Conservation (phyloP, 2,329 filamentous ascomycete genomes). For the Exophiala alcalophila region DNA sequence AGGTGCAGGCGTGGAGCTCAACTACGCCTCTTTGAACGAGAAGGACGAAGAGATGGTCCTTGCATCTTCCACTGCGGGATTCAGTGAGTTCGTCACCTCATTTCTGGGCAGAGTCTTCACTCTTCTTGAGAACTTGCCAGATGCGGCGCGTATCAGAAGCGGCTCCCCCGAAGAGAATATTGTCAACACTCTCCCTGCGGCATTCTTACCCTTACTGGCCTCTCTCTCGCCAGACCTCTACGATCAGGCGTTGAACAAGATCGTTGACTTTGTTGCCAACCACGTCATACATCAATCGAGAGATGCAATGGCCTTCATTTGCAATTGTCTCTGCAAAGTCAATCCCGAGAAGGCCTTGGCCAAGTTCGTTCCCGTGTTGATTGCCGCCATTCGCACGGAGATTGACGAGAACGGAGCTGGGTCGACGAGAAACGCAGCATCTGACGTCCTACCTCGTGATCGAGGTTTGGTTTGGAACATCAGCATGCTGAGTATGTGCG, state of each 20-base stretch:
- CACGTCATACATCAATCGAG: constrained; percentile 96
- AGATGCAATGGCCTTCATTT: constrained; percentile 98
- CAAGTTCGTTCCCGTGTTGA: constrained; percentile 83
- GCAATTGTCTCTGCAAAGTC: constrained; percentile 93
- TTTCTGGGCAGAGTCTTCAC: constrained; percentile 94
- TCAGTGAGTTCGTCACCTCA: constrained; percentile 87
- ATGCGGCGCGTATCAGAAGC: constrained; percentile 80
- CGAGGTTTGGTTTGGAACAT: constrained; percentile 94
- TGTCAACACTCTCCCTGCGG: constrained; percentile 89
- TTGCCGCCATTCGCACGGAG: constrained; percentile 88
- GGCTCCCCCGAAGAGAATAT: constrained; percentile 95
- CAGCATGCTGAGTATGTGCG: constrained; percentile 95
- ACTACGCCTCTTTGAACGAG: constrained; percentile 82
- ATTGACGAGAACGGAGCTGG: constrained; percentile 96
- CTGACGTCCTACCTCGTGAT: constrained; percentile 88
- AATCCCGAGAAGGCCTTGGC: constrained; percentile 91
- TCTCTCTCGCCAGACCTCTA: constrained; percentile 90
- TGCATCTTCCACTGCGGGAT: constrained; percentile 88
- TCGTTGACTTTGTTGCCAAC: constrained; percentile 83
- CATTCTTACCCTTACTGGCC: constrained; percentile 84
- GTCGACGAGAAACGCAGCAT: constrained; percentile 88
- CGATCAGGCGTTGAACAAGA: constrained; percentile 85
- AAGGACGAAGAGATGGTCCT: constrained; percentile 84
- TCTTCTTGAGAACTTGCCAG: constrained; percentile 88
- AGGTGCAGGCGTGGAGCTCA: constrained; percentile 77